These are phyloP conservation scores for Daldinia decipiens DNA, from an alignment of 495 filamentous ascomycete genomes.

Conservation along the genomic window DNA sequence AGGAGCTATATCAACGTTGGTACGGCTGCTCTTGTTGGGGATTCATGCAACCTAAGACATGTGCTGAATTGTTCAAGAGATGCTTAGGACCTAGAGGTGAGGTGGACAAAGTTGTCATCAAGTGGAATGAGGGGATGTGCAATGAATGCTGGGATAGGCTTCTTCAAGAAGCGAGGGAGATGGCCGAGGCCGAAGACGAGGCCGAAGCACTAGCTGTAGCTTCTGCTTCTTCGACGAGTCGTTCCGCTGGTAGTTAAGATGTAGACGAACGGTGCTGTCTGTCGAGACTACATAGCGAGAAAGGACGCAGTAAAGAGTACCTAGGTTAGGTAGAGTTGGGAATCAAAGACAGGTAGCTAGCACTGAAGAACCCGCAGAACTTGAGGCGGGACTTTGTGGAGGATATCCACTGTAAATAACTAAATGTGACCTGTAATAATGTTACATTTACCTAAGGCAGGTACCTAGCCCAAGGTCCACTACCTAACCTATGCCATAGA, in stretches of 20 bases:
- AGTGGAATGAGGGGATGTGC: slow-evolving; percentile 51
- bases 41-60: slow-evolving; percentile 45
- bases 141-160: slow-evolving; percentile 50
- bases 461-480: neutral
- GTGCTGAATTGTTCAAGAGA: slow-evolving; percentile 45
- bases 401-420: neutral
- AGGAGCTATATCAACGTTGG: slow-evolving; percentile 49
- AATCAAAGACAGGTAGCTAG: neutral
- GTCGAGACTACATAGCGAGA: neutral
- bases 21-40: slow-evolving; percentile 47
- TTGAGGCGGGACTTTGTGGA: neutral
- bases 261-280: neutral
- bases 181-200: slow-evolving; percentile 45
- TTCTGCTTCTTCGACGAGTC: slow-evolving; percentile 31
- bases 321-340: neutral
- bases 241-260: slow-evolving; percentile 20
- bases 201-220: slow-evolving; percentile 29
- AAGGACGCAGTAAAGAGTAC: slow-evolving; percentile 10
- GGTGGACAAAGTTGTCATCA: slow-evolving; percentile 45
- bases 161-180: slow-evolving; percentile 46
- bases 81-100: slow-evolving; percentile 48
- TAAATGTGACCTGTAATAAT: slow-evolving; percentile 1
- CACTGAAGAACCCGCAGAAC: neutral
- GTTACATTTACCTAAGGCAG: neutral
- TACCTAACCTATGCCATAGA: too few relatives aligned